Evolutionary conservation across 2,329 filamentous ascomycete species (phyloP).

Genomic region (Fusarium torreyae): DNA sequence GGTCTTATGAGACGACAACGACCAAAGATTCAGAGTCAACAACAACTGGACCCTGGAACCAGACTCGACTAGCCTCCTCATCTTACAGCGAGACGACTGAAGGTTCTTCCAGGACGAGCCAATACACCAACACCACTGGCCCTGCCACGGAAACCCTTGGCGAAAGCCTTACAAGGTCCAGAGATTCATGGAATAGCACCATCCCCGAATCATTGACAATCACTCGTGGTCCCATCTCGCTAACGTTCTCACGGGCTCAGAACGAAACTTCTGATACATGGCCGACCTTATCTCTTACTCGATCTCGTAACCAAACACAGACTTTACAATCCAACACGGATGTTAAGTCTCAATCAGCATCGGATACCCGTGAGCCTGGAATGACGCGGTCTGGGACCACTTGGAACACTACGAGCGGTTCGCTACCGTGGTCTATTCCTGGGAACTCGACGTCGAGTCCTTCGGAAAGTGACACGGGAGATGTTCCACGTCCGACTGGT

Average conservation of each 20-base stretch:
- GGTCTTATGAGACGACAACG: constrained; percentile 7
- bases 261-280: constrained; percentile 6
- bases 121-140: neutral
- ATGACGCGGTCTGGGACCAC: constrained; percentile 13
- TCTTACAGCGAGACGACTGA: neutral
- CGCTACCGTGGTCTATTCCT: constrained; percentile 27
- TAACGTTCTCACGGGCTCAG: neutral
- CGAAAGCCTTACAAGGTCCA: neutral
- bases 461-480: constrained; percentile 14
- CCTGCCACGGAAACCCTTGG: neutral
- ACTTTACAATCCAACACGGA: neutral
- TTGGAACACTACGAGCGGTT: constrained; percentile 11
- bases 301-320: constrained; percentile 12
- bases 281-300: neutral
- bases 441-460: constrained; percentile 26
- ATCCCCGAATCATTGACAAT: neutral
- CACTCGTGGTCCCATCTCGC: constrained; percentile 10
- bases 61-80: neutral
- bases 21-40: neutral
- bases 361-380: constrained; percentile 10
- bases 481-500: constrained; percentile 17
- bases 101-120: neutral
- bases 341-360: neutral
- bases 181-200: constrained; percentile 16
- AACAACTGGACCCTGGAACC: neutral